Percentiles rank a stretch among this genome's conserved stretches.
Conservation (phyloP, 1,284 basidiomycete genomes). For the Cutaneotrichosporon arboriforme region DNA sequence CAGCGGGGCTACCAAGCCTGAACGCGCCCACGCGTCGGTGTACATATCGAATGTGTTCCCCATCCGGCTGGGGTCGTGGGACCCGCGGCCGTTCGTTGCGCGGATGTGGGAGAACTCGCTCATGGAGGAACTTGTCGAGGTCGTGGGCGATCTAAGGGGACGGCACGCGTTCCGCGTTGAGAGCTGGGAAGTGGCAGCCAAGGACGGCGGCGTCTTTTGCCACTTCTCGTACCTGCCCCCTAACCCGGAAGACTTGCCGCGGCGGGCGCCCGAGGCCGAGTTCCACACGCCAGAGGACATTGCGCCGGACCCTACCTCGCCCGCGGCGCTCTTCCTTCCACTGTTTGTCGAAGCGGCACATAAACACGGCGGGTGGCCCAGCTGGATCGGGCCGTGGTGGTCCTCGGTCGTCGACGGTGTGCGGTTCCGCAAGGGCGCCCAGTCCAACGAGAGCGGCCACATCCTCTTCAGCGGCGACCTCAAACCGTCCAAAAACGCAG, state of each 20-base stretch:
- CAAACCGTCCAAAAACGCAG: neutral
- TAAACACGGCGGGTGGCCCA: slow-evolving; percentile 43
- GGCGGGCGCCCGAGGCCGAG: slow-evolving; percentile 13
- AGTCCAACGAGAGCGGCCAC: slow-evolving; percentile 9
- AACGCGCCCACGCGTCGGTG: slow-evolving; percentile 38
- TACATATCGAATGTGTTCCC: slow-evolving; percentile 49
- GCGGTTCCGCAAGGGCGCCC: neutral
- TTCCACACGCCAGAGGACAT: slow-evolving; percentile 24
- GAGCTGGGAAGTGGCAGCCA: slow-evolving; percentile 42
- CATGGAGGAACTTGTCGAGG: slow-evolving; percentile 41
- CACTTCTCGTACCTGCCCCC: slow-evolving; percentile 61
- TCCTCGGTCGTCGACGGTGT: slow-evolving; percentile 10
- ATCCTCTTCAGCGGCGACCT: slow-evolving; percentile 14
- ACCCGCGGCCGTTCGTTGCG: slow-evolving; percentile 36
- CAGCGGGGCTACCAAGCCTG: slow-evolving; percentile 8
- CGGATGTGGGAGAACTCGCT: slow-evolving; percentile 38
- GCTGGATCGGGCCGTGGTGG: slow-evolving; percentile 45
- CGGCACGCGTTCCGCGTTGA: slow-evolving; percentile 42
- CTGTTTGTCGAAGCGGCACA: slow-evolving; percentile 32
- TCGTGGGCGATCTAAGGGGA: slow-evolving; percentile 30
- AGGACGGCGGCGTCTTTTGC: slow-evolving; percentile 67
- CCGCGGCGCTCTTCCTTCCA: slow-evolving; percentile 40
- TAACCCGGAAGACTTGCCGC: slow-evolving; percentile 21
- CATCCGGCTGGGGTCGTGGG: slow-evolving; percentile 38
- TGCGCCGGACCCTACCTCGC: slow-evolving; percentile 20